Percentiles rank a stretch among this genome's conserved stretches.
Conservation (phyloP, 2,329 filamentous ascomycete genomes). For the Xenoacremonium recifei region DNA sequence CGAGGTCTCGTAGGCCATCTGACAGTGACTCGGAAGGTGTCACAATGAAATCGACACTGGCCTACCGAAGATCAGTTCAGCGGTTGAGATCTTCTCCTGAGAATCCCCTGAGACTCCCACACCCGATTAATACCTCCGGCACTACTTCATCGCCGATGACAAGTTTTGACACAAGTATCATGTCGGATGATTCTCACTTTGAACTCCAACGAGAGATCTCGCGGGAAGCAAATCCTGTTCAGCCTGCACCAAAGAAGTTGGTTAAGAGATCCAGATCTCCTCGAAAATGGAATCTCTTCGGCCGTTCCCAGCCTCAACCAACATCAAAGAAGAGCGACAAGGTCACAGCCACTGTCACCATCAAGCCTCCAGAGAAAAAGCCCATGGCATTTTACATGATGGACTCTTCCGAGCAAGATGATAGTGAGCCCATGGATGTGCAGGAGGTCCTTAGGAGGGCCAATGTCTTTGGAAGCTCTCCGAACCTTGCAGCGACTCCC, state of each 20-base stretch:
- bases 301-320: slow-evolving; percentile 49
- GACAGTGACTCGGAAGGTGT: slow-evolving; percentile 55
- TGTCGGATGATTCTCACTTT: slow-evolving; percentile 55
- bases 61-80: slow-evolving; percentile 55
- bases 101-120: slow-evolving; percentile 47
- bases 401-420: slow-evolving; percentile 56
- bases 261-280: slow-evolving; percentile 55
- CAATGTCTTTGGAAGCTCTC: slow-evolving; percentile 32
- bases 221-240: slow-evolving; percentile 27
- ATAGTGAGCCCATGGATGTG: slow-evolving; percentile 39
- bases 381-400: slow-evolving; percentile 61
- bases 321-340: slow-evolving; percentile 38
- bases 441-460: slow-evolving; percentile 51
- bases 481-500: slow-evolving; percentile 13
- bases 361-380: slow-evolving; percentile 49
- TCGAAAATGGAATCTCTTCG: slow-evolving; percentile 63
- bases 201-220: slow-evolving; percentile 38
- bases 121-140: slow-evolving; percentile 49
- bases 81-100: slow-evolving; percentile 46
- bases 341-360: slow-evolving; percentile 49
- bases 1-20: slow-evolving; percentile 44
- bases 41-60: slow-evolving; percentile 49
- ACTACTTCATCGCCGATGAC: slow-evolving; percentile 48
- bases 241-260: slow-evolving; percentile 49
- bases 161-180: slow-evolving; percentile 55